Conservation (phyloP, 352 stramenopile species). For the Phytophthora lateralis region DNA sequence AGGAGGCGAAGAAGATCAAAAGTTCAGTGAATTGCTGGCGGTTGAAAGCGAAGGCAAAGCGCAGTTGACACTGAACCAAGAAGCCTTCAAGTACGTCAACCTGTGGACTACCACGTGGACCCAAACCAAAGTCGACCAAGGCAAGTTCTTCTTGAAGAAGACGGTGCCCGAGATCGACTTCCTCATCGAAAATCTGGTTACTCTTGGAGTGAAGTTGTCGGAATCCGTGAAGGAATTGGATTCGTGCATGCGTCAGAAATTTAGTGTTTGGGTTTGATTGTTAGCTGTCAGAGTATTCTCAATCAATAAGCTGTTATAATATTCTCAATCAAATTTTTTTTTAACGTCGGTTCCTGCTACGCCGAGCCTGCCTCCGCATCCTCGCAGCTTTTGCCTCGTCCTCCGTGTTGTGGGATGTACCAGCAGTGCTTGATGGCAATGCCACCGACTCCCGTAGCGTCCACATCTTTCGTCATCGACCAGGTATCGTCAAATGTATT, state of each 20-base stretch:
- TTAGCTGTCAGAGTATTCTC: neutral
- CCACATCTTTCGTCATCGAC: constrained; percentile 58
- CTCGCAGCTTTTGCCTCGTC: constrained; percentile 45
- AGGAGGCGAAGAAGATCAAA: constrained; percentile 6
- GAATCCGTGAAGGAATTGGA: constrained; percentile 11
- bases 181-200: neutral
- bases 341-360: constrained; percentile 1
- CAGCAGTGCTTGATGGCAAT: constrained; percentile 76
- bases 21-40: constrained; percentile 7
- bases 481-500: constrained; percentile 72
- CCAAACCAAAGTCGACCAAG: constrained; percentile 13
- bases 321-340: neutral
- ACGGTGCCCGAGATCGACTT: constrained; percentile 8
- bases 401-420: constrained; percentile 53
- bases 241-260: constrained; percentile 11
- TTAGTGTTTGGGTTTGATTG: constrained; percentile 13
- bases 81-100: constrained; percentile 9
- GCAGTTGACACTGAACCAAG: constrained; percentile 18
- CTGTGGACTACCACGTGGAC: constrained; percentile 21
- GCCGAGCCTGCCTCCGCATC: constrained; percentile 30
- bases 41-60: constrained; percentile 8
- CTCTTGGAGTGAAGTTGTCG: constrained; percentile 3
- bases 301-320: too few species aligned
- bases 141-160: constrained; percentile 18
- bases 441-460: constrained; percentile 49